Percentiles rank a stretch among this genome's conserved stretches.
phyloP scores from a whole-genome alignment of 2,329 filamentous ascomycete species.

The Xylaria sp. region DNA sequence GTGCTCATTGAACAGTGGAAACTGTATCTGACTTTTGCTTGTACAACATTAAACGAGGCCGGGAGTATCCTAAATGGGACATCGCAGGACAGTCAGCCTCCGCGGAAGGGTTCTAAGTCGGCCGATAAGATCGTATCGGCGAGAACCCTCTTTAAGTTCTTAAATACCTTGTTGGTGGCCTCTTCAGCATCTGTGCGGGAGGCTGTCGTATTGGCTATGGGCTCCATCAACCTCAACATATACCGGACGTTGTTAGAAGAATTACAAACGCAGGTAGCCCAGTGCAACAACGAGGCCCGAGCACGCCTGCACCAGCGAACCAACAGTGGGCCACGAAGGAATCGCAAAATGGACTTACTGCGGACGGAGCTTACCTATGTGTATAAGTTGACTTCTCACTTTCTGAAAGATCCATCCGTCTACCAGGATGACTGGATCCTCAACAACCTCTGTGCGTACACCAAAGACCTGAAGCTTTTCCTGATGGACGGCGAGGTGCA shows the following conservation, averaged over 20 bases:
- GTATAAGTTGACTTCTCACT: constrained; percentile 90
- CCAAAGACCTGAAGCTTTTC: constrained; percentile 90
- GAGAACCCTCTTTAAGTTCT: constrained; percentile 83
- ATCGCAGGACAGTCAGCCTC: constrained; percentile 68
- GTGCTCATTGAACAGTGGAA: constrained; percentile 97
- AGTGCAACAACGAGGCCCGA: constrained; percentile 87
- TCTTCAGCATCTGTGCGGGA: constrained; percentile 81
- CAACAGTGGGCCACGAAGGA: constrained; percentile 79
- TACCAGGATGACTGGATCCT: constrained; percentile 90
- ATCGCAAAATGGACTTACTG: constrained; percentile 80
- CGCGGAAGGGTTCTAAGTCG: constrained; percentile 77
- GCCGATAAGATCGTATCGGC: constrained; percentile 84
- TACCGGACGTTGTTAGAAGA: constrained; percentile 91
- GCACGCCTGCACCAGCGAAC: constrained; percentile 84
- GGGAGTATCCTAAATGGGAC: constrained; percentile 65
- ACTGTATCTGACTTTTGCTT: constrained; percentile 94
- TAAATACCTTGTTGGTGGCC: constrained; percentile 84
- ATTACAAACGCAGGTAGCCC: constrained; percentile 80
- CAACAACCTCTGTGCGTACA: constrained; percentile 83
- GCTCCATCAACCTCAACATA: constrained; percentile 92
- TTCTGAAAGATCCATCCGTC: constrained; percentile 76
- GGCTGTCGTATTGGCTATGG: constrained; percentile 87
- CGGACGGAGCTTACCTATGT: constrained; percentile 95
- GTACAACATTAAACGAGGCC: constrained; percentile 87
- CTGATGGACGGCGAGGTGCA: constrained; percentile 94